phyloP scores from a whole-genome alignment of 495 filamentous ascomycete species.

The Geopyxis carbonaria region DNA sequence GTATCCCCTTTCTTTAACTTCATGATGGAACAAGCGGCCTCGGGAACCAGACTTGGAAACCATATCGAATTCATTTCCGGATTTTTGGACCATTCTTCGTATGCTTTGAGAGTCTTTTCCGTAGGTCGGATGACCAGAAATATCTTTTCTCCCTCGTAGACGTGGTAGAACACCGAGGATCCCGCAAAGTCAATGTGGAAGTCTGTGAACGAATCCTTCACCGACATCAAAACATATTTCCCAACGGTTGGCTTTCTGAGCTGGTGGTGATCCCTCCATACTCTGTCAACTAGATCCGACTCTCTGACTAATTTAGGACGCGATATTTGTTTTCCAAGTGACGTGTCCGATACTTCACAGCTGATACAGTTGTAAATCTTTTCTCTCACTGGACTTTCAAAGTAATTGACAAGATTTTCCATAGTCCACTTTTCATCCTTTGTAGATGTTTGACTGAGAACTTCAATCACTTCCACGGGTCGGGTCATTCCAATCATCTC shows the following conservation, averaged over 20 bases:
- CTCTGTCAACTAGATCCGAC: constrained; percentile 48
- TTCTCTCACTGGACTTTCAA: constrained; percentile 47
- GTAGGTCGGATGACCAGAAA: constrained; percentile 68
- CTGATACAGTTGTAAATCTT: constrained; percentile 61
- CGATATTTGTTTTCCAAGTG: constrained; percentile 45
- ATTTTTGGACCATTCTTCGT: constrained; percentile 61
- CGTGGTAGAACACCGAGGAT: constrained; percentile 64
- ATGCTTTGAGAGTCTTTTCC: constrained; percentile 56
- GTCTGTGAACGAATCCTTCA: constrained; percentile 62
- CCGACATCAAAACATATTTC: constrained; percentile 46
- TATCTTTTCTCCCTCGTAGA: constrained; percentile 57
- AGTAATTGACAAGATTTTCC: constrained; percentile 58
- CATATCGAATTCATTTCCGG: constrained; percentile 50
- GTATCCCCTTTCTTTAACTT: constrained; percentile 58
- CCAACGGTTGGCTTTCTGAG: constrained; percentile 32
- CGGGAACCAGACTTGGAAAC: constrained; percentile 29
- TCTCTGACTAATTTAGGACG: constrained; percentile 45
- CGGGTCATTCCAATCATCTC: constrained; percentile 51
- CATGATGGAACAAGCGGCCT: constrained; percentile 57
- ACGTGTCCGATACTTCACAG: constrained; percentile 53
- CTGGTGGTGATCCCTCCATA: constrained; percentile 55
- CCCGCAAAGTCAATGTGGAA: constrained; percentile 72
- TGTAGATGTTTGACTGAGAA: constrained; percentile 50
- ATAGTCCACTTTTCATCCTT: constrained; percentile 56
- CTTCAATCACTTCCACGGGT: constrained; percentile 56